Conservation (phyloP, 257 asterid species). For the Capsicum chinense region DNA sequence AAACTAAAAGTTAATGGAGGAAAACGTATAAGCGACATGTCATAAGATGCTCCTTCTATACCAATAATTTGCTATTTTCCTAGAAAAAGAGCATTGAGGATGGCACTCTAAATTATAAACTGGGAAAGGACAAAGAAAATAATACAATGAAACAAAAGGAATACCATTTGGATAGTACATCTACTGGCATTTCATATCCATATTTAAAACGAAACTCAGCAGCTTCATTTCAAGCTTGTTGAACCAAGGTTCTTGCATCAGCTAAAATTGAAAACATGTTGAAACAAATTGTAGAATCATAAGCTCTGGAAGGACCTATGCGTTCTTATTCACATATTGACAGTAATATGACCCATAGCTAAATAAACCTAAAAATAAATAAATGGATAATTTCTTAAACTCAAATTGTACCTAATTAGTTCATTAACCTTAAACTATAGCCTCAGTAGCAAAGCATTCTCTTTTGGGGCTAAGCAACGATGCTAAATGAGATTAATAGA, state of each 20-base stretch:
- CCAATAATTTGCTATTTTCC: neutral
- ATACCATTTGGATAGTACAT: conserved; percentile 90
- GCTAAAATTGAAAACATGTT: conserved; percentile 48
- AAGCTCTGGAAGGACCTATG: conserved; percentile 22
- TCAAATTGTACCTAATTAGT: neutral
- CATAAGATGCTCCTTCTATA: neutral
- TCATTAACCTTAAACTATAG: neutral
- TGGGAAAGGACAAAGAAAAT: neutral
- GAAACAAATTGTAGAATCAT: conserved; percentile 22
- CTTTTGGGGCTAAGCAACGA: neutral
- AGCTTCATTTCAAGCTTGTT: conserved; percentile 98
- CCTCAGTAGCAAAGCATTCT: neutral
- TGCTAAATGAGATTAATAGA: neutral
- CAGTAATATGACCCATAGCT: neutral
- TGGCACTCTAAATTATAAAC: neutral
- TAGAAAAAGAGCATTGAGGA: neutral
- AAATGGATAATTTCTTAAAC: neutral
- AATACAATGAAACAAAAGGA: neutral
- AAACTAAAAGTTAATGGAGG: neutral
- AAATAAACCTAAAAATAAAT: neutral
- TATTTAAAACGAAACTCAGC: conserved; percentile 87
- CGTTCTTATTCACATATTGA: neutral
- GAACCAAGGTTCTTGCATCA: conserved; percentile 97
- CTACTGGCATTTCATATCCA: conserved; percentile 98
- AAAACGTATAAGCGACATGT: too few relatives aligned